Base-by-base conservation (phyloP, 306 rosid genomes). In the Lathyrus oleraceus region DNA sequence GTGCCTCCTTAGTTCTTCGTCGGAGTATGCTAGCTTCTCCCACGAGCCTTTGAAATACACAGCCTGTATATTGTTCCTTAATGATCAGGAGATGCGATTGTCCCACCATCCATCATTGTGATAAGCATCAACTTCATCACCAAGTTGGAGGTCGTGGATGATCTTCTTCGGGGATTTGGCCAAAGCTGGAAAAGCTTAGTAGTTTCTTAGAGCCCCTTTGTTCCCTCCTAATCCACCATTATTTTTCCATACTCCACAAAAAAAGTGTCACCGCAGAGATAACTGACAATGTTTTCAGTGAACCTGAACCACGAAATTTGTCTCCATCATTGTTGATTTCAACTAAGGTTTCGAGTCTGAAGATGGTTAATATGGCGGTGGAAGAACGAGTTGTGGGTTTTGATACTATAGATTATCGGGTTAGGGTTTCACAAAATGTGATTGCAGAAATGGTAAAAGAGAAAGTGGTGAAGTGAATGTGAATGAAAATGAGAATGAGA, bases 101-200 rank as follows among this genome's bases (percentile, higher is more conserved):
- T 79, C 85, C 89, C 91, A 87, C 91, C 91, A 84, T 23, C 91
- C 91, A 0, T 84, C 89, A 8, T 87, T 72, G 52, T 75, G 71
- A 75, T 10, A 80, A 0, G 86, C 91, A 21, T 84, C 89, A 23
- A 87, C 89, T 56, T 84, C 82, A 5, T 84, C 85, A 35, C 91
- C 91, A 32, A 69, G 61, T 69, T 63, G 77, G 78, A 82, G 78
- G 8, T 36, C 65, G 8, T 35, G 49, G 21, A 13, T 21, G 12
- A 69, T 6, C 56, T 80, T 84, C 32, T n/a, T 1, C 2, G 81
- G 85, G 76, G 87, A 5, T 47, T 32, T 5, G 88, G 89, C 3
- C 91, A 85, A 28, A 87, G 82, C 71, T 79, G 79, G 28, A 56
- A 72, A n/a, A 63, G n/a, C 2, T 27, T 6, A 6, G 79, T 65